A percentile compares a stretch with the other conserved stretches of the same genome.
These are phyloP conservation scores for Paraconiothyrium brasiliense DNA, from an alignment of 2,329 filamentous ascomycete genomes.

Conservation along the genomic window DNA sequence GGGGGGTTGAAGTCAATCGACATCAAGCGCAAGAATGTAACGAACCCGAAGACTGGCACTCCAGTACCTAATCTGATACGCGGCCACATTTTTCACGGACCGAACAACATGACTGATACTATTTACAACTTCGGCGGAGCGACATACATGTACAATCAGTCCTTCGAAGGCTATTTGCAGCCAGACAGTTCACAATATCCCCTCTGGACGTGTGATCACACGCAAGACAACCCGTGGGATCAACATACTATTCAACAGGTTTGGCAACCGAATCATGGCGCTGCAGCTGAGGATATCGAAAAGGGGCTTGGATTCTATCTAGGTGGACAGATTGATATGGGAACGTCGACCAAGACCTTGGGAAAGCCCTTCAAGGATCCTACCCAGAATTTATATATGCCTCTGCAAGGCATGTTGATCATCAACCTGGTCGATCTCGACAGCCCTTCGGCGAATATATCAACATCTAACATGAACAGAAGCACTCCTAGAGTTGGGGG, in stretches of 20 bases:
- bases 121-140: conserved; percentile 34
- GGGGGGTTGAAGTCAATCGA: conserved; percentile 18
- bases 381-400: conserved; percentile 27
- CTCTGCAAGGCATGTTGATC: conserved; percentile 52
- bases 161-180: conserved; percentile 24
- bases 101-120: conserved; percentile 18
- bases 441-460: conserved; percentile 50
- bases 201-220: conserved; percentile 30
- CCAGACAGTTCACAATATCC: conserved; percentile 29
- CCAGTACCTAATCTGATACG: conserved; percentile 31
- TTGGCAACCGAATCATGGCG: conserved; percentile 49
- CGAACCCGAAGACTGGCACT: conserved; percentile 30
- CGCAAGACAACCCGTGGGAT: conserved; percentile 24
- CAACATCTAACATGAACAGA: conserved; percentile 44
- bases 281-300: conserved; percentile 49
- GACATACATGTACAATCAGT: conserved; percentile 31
- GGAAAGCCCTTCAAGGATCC: conserved; percentile 22
- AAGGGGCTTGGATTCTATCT: conserved; percentile 52
- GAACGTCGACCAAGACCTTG: conserved; percentile 34
- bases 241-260: conserved; percentile 27
- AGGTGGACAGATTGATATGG: conserved; percentile 52
- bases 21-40: conserved; percentile 27
- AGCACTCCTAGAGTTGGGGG: conserved; percentile 49
- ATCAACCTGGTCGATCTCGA: conserved; percentile 43
- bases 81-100: conserved; percentile 38